phyloP scores from a whole-genome alignment of 352 stramenopile genomes.

The Phytophthora citrophthora region DNA sequence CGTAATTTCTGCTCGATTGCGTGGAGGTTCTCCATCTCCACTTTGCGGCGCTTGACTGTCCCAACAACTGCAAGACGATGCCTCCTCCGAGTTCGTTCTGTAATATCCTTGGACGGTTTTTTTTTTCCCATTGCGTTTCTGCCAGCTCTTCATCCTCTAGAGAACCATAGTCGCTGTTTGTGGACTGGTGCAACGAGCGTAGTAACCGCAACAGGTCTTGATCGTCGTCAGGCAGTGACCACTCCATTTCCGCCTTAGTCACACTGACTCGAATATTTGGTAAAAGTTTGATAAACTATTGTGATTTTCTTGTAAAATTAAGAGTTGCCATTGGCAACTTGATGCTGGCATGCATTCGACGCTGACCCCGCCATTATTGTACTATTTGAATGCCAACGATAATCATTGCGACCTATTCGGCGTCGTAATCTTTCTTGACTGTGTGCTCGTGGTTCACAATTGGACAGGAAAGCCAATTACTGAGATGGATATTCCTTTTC shows the following conservation, averaged over 20 bases:
- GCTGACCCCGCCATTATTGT: no score
- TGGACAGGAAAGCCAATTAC: background rate
- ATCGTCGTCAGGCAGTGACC: background rate
- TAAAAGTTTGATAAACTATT: no score
- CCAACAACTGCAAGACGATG: background rate
- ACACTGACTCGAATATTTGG: background rate
- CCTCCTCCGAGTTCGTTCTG: background rate
- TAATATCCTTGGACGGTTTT: background rate
- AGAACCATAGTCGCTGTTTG: background rate
- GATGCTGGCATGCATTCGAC: no score
- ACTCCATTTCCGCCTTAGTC: constrained; percentile 1
- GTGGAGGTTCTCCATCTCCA: constrained; percentile 21
- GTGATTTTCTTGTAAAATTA: no score
- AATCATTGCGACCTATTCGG: constrained; percentile 1
- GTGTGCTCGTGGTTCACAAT: background rate
- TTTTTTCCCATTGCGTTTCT: background rate
- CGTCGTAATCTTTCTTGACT: background rate
- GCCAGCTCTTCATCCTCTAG: background rate
- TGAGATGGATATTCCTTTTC: background rate
- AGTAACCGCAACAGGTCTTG: background rate
- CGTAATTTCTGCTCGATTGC: constrained; percentile 6
- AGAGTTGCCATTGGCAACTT: no score
- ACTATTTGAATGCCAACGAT: no score
- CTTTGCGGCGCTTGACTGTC: constrained; percentile 26
- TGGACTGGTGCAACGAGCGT: background rate